phyloP scores from a whole-genome alignment of 768 basidiomycete species.

The Mycena rebaudengoi region DNA sequence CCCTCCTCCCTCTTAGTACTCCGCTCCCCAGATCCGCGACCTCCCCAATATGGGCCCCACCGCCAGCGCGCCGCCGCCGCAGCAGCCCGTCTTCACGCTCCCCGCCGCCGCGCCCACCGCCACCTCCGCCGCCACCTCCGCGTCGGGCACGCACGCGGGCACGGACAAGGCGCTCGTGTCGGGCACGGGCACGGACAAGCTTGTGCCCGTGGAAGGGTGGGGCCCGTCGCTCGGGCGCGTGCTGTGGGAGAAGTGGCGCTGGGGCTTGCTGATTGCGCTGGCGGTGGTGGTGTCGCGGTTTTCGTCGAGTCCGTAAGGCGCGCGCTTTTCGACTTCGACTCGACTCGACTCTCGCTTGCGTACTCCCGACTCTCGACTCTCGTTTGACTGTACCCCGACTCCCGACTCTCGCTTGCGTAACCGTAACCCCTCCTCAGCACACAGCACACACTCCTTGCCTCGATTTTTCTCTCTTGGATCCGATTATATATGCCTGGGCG shows the following conservation, averaged over 20 bases:
- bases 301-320: no score
- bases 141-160: constrained; percentile 2
- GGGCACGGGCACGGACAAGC: constrained; percentile 26
- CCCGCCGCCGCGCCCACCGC: constrained; percentile 24
- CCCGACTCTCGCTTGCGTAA: no score
- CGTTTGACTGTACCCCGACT: no score
- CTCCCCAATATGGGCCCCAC: constrained; percentile 95
- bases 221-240: constrained; percentile 69
- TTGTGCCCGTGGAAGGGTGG: constrained; percentile 62
- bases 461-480: no score
- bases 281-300: constrained; percentile 82
- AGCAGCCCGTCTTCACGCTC: no score
- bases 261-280: constrained; percentile 80
- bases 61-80: constrained; percentile 58
- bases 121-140: constrained; percentile 15
- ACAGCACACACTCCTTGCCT: no score
- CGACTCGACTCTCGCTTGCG: no score
- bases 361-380: no score
- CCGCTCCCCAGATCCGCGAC: constrained; percentile 68
- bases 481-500: no score
- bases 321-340: no score
- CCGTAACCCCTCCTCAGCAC: no score
- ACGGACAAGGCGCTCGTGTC: constrained; percentile 28
- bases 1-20: constrained; percentile 65
- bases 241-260: constrained; percentile 86